Base-by-base conservation (phyloP, 2,329 filamentous ascomycete genomes). In the Alternaria gansuensis region DNA sequence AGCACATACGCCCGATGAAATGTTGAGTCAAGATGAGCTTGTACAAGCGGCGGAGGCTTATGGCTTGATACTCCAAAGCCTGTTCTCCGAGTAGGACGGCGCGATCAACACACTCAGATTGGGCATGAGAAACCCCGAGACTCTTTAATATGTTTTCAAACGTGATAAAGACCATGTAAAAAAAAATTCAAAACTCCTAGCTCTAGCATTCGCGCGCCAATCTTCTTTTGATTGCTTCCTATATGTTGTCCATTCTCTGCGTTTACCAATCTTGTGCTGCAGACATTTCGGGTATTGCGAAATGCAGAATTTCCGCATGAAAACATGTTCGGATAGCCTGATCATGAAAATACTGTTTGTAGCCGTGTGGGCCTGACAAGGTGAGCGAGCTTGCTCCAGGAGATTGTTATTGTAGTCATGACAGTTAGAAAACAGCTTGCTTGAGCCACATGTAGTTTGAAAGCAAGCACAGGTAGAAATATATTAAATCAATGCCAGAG, bases 41-140 rank as follows among this genome's bases (percentile, higher is more conserved):
- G 61, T 71, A 14, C 44, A 64, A 56, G 67, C 61, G 3, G 66
- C 68, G 13, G 67, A 71, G 41, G 67, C 63, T 7, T 71, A 71
- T 40, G 66, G 68, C 1, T 44, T 64, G 54, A 71, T 71, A 50
- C 50, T 71, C 33, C 40, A 50, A 33, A 63, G 61, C 24, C 21
- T 71, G 31, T 71, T 70, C 36, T 50, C 57, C 1, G 52, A 63
- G 33, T 62, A 58, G 31, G 0, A 46, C 10, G 13, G 23, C 2
- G 14, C 4, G n/a, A 9, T 23, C 10, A 2, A 3, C 8, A 31
- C 10, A 8, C 8, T 24, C 6, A 24, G 6, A 23, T 40, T 40
- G 17, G 29, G 29, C 17, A 17, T 17, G 17, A 17, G 17, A 17
- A 17, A 17, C 17, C 17, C 17, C 17, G 17, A 17, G 17, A 17